Base-by-base conservation (phyloP, 2,329 filamentous ascomycete genomes). In the Emmonsiellopsis sp. region DNA sequence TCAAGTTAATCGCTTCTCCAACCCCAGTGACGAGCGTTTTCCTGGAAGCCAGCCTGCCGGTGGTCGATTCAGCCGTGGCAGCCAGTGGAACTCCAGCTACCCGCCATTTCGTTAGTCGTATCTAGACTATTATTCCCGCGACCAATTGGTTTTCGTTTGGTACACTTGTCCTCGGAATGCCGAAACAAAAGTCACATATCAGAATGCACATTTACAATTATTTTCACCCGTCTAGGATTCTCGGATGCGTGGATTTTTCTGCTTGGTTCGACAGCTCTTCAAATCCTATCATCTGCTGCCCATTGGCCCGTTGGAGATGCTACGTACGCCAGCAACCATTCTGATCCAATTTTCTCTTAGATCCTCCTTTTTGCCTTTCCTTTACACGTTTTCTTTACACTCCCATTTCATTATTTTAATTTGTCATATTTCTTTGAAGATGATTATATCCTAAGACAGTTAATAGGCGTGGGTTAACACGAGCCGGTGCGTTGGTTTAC, bases 1-100 rank as follows among this genome's bases (percentile, higher is more conserved):
- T 56, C 77, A 82, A 55, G 78, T 87, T 52, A 82, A 73, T 57
- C 76, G 77, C 48, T 77, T 76, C 61, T 69, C 84, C 68, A 78
- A 78, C 57, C 79, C 81, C 54, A 66, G 63, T 30, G 70, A 72
- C 31, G 70, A 73, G 16, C 64, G 69, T 40, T 66, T 66, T 48
- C 58, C 64, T 20, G 53, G 61, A 38, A 48, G 77, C 54, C 70
- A 71, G 54, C 72, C 63, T 49, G 60, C 63, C 32, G 61, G 20
- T 26, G 20, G 62, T 40, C 66, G 70, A 41, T 69, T 69, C 54
- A 62, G 57, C 51, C 70, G 70, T 20, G 65, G 65, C 41, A 63
- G 55, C 53, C 68, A 71, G 54, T 73, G 70, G 70, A 63, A 59
- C 44, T 55, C 68, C 38, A 64, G 57, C 52, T 71, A 71, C 55